These are phyloP conservation scores for Trypanosoma cruzi DNA, from an alignment of 208 protist genomes.

Conservation along the genomic window DNA sequence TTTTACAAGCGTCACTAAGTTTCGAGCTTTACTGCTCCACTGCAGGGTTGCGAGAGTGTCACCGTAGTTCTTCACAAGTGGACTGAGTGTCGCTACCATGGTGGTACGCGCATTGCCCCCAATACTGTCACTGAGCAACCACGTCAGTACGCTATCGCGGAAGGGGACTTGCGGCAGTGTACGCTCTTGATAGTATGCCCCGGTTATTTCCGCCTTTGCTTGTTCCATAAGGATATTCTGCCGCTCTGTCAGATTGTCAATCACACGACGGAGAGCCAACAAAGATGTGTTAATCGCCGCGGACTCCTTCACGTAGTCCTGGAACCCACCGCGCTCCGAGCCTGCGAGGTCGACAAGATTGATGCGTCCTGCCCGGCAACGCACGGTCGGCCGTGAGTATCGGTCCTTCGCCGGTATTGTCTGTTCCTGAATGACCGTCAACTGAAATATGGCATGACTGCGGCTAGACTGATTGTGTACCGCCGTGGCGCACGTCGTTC, in stretches of 20 bases:
- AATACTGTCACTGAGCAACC: slow-evolving; percentile 92
- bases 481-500: slow-evolving; percentile 92
- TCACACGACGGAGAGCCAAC: slow-evolving; percentile 80
- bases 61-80: slow-evolving; percentile 88
- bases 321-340: slow-evolving; percentile 89
- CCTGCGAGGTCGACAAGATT: slow-evolving; percentile 93
- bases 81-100: slow-evolving; percentile 91
- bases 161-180: slow-evolving; percentile 90
- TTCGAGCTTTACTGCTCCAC: slow-evolving; percentile 90
- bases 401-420: slow-evolving; percentile 69
- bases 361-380: slow-evolving; percentile 78
- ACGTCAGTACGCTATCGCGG: slow-evolving; percentile 89
- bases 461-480: slow-evolving; percentile 91
- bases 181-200: slow-evolving; percentile 54
- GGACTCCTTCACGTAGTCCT: slow-evolving; percentile 91
- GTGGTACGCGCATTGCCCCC: slow-evolving; percentile 92
- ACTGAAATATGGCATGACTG: slow-evolving; percentile 91
- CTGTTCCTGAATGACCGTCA: slow-evolving; percentile 82
- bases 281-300: slow-evolving; percentile 92
- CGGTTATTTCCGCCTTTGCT: slow-evolving; percentile 74
- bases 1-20: slow-evolving; percentile 88
- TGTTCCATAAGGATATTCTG: slow-evolving; percentile 92
- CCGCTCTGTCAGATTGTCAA: slow-evolving; percentile 88
- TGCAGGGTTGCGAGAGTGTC: slow-evolving; percentile 90
- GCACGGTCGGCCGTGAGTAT: slow-evolving; percentile 59